Percentiles rank a stretch among this genome's conserved stretches.
Conservation (phyloP, 208 protist species). For the Leishmania gerbilli region DNA sequence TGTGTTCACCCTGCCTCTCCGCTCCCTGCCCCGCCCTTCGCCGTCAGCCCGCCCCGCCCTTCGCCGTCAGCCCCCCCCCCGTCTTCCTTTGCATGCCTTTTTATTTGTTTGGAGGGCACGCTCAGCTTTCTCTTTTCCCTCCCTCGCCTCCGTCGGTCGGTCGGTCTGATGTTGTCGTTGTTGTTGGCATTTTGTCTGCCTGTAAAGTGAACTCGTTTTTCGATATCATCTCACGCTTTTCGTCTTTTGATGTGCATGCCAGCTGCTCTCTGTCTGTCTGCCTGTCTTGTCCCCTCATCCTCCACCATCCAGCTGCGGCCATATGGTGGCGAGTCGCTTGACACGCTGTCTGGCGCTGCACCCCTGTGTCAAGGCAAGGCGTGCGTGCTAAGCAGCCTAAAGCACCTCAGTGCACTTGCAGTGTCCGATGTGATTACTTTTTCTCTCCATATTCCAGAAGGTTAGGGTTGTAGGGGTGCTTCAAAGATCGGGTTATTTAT, state of each 20-base stretch:
- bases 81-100: constrained; percentile 1
- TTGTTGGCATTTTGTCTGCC: too few relatives aligned
- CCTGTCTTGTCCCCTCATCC: not conserved
- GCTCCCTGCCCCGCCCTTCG: not conserved
- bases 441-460: not conserved
- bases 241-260: not conserved
- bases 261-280: not conserved
- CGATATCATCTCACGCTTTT: not conserved
- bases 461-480: not conserved
- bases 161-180: too few relatives aligned
- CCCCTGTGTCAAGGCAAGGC: not conserved
- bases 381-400: not conserved
- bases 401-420: not conserved
- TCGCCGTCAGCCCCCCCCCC: not conserved
- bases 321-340: not conserved
- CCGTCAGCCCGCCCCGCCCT: not conserved
- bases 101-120: not conserved
- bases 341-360: not conserved
- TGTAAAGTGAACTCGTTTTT: not conserved
- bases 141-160: not conserved
- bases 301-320: not conserved
- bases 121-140: not conserved
- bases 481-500: not conserved
- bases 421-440: not conserved
- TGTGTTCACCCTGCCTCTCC: not conserved